phyloP scores from a whole-genome alignment of 352 stramenopile genomes.

The Pythium insidiosum region DNA sequence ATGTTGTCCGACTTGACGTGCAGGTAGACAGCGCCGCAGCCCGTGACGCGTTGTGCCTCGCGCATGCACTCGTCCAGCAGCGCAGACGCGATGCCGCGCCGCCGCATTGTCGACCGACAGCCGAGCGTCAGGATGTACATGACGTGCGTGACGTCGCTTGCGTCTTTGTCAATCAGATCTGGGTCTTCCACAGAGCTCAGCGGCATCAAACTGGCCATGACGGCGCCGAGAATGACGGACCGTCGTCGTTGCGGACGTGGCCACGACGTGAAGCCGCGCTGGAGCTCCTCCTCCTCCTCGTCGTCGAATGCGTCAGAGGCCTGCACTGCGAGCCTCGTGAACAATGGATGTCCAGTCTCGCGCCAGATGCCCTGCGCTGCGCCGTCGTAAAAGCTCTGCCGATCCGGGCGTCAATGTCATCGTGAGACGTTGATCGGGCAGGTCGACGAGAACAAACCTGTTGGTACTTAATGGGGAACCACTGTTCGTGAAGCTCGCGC shows the following conservation, averaged over 20 bases:
- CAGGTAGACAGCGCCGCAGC: slow-evolving; percentile 92
- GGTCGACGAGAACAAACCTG: slow-evolving; percentile 22
- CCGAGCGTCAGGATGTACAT: slow-evolving; percentile 98
- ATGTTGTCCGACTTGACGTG: slow-evolving; percentile 96
- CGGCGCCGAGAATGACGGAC: slow-evolving; percentile 77
- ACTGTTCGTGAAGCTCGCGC: slow-evolving; percentile 92
- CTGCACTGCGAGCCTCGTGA: slow-evolving; percentile 88
- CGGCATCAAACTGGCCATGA: slow-evolving; percentile 86
- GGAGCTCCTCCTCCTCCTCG: slow-evolving; percentile 39
- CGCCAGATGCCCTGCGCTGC: slow-evolving; percentile 81
- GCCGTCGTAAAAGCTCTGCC: slow-evolving; percentile 90
- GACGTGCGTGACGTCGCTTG: slow-evolving; percentile 68
- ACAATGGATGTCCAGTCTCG: slow-evolving; percentile 83
- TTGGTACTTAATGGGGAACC: slow-evolving; percentile 97
- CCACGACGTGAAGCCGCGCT: slow-evolving; percentile 15
- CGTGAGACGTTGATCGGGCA: neutral
- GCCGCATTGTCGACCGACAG: slow-evolving; percentile 72
- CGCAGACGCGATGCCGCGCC: slow-evolving; percentile 85
- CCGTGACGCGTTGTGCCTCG: slow-evolving; percentile 59
- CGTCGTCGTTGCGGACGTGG: slow-evolving; percentile 9
- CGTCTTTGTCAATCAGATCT: slow-evolving; percentile 37
- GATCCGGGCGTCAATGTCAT: neutral
- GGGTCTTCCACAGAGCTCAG: slow-evolving; percentile 64
- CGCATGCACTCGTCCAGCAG: slow-evolving; percentile 88
- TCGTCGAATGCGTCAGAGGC: too few species aligned